Conservation (phyloP, 2,329 filamentous ascomycete genomes). For the Sclerotinia nivalis region DNA sequence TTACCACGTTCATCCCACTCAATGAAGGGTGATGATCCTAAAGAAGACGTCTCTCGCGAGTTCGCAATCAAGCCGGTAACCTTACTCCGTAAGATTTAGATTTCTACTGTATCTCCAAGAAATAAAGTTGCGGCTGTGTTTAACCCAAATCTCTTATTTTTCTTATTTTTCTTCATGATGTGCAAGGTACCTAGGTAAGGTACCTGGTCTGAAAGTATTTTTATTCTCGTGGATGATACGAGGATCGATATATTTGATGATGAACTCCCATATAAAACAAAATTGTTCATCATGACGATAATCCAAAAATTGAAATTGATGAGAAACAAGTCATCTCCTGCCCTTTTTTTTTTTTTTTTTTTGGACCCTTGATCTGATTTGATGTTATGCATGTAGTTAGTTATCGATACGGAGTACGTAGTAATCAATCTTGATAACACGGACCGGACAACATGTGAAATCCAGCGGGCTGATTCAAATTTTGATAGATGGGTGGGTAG, state of each 20-base stretch:
- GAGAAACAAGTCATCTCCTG: conserved; percentile 9
- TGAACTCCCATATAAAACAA: not conserved
- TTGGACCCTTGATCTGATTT: not conserved
- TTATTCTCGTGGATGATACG: conserved; percentile 8
- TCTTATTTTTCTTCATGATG: not conserved
- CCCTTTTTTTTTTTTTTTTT: not conserved
- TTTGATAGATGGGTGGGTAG: not conserved
- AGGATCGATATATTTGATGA: not conserved
- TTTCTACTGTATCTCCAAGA: not conserved
- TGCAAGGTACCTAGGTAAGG: not conserved
- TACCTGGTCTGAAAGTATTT: not conserved
- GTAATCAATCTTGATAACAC: conserved; percentile 2
- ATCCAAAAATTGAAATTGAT: not conserved
- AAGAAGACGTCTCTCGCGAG: not conserved
- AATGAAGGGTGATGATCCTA: not conserved
- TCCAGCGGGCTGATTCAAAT: too few species aligned
- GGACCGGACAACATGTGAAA: conserved; percentile 1
- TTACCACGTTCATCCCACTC: not conserved
- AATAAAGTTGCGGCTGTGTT: conserved; percentile 5
- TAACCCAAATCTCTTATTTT: not conserved
- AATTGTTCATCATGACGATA: not conserved
- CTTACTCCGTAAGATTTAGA: too few species aligned
- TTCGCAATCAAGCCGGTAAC: conserved; percentile 6
- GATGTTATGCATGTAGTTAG: too few species aligned
- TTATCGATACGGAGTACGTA: not conserved